Evolutionary conservation across 805 yeast species (phyloP).

Genomic region (Kockiozyma suomiensis): DNA sequence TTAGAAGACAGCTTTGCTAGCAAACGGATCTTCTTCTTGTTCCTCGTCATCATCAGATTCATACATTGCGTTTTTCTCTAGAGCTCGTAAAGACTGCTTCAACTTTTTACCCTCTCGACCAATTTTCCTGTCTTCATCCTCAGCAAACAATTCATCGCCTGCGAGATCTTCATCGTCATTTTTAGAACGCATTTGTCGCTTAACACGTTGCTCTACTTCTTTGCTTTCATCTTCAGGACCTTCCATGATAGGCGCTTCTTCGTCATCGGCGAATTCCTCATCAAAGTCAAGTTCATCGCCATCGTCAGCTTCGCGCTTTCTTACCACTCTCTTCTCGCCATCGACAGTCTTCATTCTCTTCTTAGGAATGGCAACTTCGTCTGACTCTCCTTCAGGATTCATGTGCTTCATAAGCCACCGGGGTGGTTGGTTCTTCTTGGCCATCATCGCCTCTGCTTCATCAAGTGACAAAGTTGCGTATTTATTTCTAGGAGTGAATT

Average conservation of each 20-base stretch:
- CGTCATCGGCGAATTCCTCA: constrained; percentile 98
- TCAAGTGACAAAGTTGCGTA: constrained; percentile 92
- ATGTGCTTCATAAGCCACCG: constrained; percentile 96
- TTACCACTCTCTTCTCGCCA: constrained; percentile 44
- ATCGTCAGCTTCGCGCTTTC: constrained; percentile 58
- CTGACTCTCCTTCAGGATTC: constrained; percentile 38
- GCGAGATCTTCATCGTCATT: constrained; percentile 24
- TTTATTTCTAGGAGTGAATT: constrained; percentile 89
- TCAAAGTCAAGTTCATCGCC: constrained; percentile 93
- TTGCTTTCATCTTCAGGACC: constrained; percentile 94
- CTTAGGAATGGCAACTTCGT: constrained; percentile 23
- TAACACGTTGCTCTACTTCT: constrained; percentile 78
- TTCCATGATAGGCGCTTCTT: constrained; percentile 96
- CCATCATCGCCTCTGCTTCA: constrained; percentile 92
- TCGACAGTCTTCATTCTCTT: constrained; percentile 54
- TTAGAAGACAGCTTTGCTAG: constrained; percentile 10
- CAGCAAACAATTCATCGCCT: constrained; percentile 54
- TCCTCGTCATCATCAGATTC: constrained; percentile 81
- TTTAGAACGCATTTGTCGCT: constrained; percentile 64
- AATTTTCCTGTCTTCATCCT: constrained; percentile 70
- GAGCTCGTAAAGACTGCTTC: constrained; percentile 77
- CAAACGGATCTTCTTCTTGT: constrained; percentile 44
- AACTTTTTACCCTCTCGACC: constrained; percentile 90
- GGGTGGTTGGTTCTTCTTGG: constrained; percentile 72
- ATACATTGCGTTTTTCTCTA: constrained; percentile 83